phyloP scores from a whole-genome alignment of 2,329 filamentous ascomycete genomes.

The Colletotrichum sansevieriae region DNA sequence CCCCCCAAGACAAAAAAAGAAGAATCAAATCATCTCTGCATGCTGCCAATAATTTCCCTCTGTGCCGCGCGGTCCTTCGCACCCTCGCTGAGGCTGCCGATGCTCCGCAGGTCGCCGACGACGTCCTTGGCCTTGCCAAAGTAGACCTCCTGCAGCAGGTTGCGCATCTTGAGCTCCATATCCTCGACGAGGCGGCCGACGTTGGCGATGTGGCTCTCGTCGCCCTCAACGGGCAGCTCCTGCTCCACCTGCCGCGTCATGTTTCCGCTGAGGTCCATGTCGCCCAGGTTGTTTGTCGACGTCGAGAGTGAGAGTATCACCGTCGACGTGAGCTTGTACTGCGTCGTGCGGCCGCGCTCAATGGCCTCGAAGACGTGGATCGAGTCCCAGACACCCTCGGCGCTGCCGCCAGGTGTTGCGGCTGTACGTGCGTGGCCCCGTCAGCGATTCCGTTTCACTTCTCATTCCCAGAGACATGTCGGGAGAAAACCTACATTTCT shows the following conservation, averaged over 20 bases:
- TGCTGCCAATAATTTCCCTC: conserved; percentile 84
- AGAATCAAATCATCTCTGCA: conserved; percentile 56
- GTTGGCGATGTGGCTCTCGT: conserved; percentile 95
- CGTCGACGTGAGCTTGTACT: conserved; percentile 98
- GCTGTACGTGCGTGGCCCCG: conserved; percentile 57
- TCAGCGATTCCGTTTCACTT: neutral
- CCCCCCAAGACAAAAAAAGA: neutral
- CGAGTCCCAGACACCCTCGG: conserved; percentile 92
- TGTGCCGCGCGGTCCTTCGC: conserved; percentile 88
- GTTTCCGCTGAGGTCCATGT: conserved; percentile 94
- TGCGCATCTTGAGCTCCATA: conserved; percentile 99
- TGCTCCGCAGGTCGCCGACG: conserved; percentile 92
- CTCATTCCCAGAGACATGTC: neutral
- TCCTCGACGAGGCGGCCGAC: conserved; percentile 95
- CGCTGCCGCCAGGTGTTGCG: conserved; percentile 73
- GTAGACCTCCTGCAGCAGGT: conserved; percentile 97
- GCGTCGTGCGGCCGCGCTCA: conserved; percentile 89
- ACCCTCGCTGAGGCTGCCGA: conserved; percentile 85
- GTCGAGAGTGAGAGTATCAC: conserved; percentile 91
- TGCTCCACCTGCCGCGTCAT: conserved; percentile 97
- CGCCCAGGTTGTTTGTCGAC: conserved; percentile 71
- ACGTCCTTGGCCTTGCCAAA: conserved; percentile 99
- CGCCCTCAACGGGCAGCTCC: conserved; percentile 89
- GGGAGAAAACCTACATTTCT: conserved; percentile 77
- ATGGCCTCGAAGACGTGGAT: conserved; percentile 99